Evolutionary conservation across 2,329 filamentous ascomycete genomes (phyloP), one percentile per base, ranked within the genome.

Genomic region (Pseudogymnoascus sp.): DNA sequence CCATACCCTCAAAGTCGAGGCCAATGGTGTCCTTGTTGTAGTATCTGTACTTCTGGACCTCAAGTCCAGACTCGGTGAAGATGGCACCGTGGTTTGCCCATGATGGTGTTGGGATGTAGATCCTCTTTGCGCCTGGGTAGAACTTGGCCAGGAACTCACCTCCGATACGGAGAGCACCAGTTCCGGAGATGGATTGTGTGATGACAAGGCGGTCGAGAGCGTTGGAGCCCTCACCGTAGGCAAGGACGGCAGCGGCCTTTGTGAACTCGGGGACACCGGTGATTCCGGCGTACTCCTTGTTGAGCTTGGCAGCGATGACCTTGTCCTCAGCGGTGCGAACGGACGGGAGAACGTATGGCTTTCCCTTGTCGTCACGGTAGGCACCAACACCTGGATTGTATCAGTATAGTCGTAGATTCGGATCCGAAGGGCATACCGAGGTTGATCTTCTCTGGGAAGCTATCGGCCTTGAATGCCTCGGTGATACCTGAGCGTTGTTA

Each of bases 21-120:
- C 93, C 93, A 75, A 97, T 97, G 74, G 93, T 97, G 76, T 96
- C 88, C 84, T 96, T 96, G 86, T 97, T 91, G 83, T 97, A 99
- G 87, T 99, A 99, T 72, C 91, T 85, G 85, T 99, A 99, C 81
- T 93, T 91, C 80, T 93, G 87, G 67, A 97, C 92, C 78, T 90
- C 84, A 68, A 99, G 85, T 64, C 93, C 91, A 33, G 91, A 89
- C 78, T 97, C 93, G 79, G 85, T 88, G 86, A 99, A 97, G 77
- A 99, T 90, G 68, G 93, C 93, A 75, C 86, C 90, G 83, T 99
- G 95, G 85, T 99, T 97, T 72, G 93, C 95, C 95, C 95, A 99
- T 72, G 91, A 96, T 61, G 95, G 95, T 64, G 82, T 93, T 66
- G 95, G 95, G 75, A 99, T 92, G 83, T 96, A 97, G 80, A 99